A percentile compares a stretch with the other conserved stretches of the same genome.
Conservation (phyloP, 2,329 filamentous ascomycete species). For the Epichloe typhina region DNA sequence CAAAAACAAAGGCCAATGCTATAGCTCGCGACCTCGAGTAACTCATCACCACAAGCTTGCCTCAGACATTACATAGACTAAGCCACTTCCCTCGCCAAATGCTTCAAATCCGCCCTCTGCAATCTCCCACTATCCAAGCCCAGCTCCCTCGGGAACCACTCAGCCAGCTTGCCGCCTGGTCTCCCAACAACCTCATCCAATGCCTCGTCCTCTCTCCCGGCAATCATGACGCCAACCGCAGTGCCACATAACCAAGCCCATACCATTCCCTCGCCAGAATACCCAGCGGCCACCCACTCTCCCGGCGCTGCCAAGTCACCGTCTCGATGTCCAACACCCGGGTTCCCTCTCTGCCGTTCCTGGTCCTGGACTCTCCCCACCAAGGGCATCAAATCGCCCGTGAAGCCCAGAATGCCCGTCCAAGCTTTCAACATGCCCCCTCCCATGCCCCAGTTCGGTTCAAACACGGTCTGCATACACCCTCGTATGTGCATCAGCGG, state of each 20-base stretch:
- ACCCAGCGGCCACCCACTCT: constrained; percentile 41
- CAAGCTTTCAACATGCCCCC: constrained; percentile 28
- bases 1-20: too few relatives aligned
- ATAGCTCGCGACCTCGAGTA: too few relatives aligned
- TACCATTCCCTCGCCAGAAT: constrained; percentile 39
- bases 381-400: constrained; percentile 35
- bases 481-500: constrained; percentile 27
- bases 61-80: too few relatives aligned
- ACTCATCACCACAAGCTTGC: too few relatives aligned
- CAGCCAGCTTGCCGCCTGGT: constrained; percentile 20
- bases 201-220: constrained; percentile 22
- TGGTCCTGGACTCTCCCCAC: constrained; percentile 31
- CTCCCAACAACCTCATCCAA: constrained; percentile 19
- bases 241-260: constrained; percentile 38
- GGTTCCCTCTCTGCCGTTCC: background rate
- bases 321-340: background rate
- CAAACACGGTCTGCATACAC: constrained; percentile 29
- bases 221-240: constrained; percentile 32
- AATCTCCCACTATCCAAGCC: constrained; percentile 20
- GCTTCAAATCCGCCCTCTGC: constrained; percentile 21
- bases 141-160: constrained; percentile 28
- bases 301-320: constrained; percentile 11
- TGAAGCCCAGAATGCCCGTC: constrained; percentile 35
- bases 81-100: constrained; percentile 6
- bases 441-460: constrained; percentile 21